Percentiles rank a stretch among this genome's conserved stretches.
Conservation (phyloP, 805 yeast species). For the Kregervanrija delftensis region DNA sequence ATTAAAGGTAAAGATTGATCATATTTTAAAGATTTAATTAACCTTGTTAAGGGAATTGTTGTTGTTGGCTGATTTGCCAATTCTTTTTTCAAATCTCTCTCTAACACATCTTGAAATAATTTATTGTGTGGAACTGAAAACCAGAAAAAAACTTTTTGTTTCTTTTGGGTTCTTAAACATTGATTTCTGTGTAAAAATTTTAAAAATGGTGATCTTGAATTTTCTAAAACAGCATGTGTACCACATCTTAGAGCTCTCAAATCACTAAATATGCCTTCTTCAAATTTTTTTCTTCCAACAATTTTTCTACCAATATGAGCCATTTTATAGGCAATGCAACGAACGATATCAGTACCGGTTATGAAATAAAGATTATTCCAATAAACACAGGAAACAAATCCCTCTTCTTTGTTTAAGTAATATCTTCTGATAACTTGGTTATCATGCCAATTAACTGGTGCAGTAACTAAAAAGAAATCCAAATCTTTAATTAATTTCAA, state of each 20-base stretch:
- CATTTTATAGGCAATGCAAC: constrained; percentile 83
- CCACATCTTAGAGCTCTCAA: constrained; percentile 81
- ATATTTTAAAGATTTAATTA: constrained; percentile 70
- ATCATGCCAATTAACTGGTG: constrained; percentile 91
- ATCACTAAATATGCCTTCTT: constrained; percentile 93
- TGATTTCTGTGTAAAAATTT: constrained; percentile 79
- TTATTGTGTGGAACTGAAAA: constrained; percentile 92
- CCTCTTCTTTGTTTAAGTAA: constrained; percentile 80
- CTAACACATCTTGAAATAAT: constrained; percentile 87
- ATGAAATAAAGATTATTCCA: constrained; percentile 89
- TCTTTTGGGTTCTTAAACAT: constrained; percentile 90
- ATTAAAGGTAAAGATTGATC: constrained; percentile 45
- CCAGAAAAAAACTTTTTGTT: constrained; percentile 96
- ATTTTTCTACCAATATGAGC: constrained; percentile 85
- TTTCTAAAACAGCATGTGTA: constrained; percentile 78
- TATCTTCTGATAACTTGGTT: constrained; percentile 83
- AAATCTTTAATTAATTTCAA: constrained; percentile 75
- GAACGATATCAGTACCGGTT: constrained; percentile 94
- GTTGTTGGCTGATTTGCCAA: constrained; percentile 54
- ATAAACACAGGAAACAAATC: constrained; percentile 84
- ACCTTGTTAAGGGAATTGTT: constrained; percentile 66
- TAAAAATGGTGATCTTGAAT: constrained; percentile 78
- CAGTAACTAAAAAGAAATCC: constrained; percentile 82
- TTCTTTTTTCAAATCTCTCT: constrained; percentile 84
- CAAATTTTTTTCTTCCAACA: constrained; percentile 85